Evolutionary conservation across 2,329 filamentous ascomycete genomes (phyloP).

Genomic region (Pleomassaria siparia): DNA sequence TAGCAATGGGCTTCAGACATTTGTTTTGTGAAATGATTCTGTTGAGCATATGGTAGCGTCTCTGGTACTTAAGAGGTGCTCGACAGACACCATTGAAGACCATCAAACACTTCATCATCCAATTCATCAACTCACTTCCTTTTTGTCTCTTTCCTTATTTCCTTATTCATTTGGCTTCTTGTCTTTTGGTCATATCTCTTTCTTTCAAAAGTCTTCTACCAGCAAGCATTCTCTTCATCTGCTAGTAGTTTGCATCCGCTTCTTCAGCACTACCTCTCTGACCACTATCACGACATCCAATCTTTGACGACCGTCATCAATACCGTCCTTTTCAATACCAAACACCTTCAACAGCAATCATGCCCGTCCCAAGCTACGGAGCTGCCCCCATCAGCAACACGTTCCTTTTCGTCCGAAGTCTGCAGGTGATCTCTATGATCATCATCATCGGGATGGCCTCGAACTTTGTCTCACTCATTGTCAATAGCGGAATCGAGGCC

Average conservation of each 20-base stretch:
- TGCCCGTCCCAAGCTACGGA: constrained; percentile 64
- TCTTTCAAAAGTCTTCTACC: constrained; percentile 23
- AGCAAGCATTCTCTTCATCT: constrained; percentile 30
- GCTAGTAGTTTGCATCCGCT: constrained; percentile 40
- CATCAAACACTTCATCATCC: constrained; percentile 30
- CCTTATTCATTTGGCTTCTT: constrained; percentile 18
- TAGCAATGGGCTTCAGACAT: constrained; percentile 32
- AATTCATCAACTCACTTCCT: constrained; percentile 35
- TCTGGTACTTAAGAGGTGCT: constrained; percentile 32
- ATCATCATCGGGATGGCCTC: constrained; percentile 77
- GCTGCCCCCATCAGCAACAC: constrained; percentile 70
- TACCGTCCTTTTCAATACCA: constrained; percentile 2
- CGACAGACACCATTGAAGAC: constrained; percentile 13
- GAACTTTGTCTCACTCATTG: constrained; percentile 80
- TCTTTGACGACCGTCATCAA: constrained; percentile 20
- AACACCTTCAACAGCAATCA: constrained; percentile 37
- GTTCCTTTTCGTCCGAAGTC: constrained; percentile 71
- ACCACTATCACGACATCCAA: constrained; percentile 19
- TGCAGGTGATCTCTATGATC: constrained; percentile 72
- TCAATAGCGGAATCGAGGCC: constrained; percentile 63
- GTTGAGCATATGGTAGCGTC: constrained; percentile 18
- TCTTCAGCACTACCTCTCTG: constrained; percentile 23
- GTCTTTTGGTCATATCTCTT: constrained; percentile 34
- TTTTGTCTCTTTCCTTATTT: constrained; percentile 37
- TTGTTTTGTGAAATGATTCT: constrained; percentile 17